Percentiles rank a stretch among this genome's conserved stretches.
Evolutionary conservation across 1,284 basidiomycete species (phyloP).

Genomic region (Singerocomus rubriflavus): DNA sequence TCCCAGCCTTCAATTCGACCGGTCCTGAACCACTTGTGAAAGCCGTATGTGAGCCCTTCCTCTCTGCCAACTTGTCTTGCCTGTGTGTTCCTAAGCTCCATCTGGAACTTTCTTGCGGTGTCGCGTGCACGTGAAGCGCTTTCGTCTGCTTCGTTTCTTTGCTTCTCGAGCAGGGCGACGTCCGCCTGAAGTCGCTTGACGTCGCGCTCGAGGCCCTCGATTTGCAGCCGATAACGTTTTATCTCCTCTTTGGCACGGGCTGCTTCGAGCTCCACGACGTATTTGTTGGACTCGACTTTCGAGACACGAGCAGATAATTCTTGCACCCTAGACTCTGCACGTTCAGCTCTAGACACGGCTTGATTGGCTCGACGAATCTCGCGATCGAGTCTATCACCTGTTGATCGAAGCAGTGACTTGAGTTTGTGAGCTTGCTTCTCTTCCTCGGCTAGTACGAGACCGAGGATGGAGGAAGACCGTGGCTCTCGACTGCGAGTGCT

Average conservation of each 20-base stretch:
- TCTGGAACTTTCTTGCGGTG: slow-evolving; percentile 44
- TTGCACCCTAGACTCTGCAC: slow-evolving; percentile 48
- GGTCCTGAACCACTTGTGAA: slow-evolving; percentile 39
- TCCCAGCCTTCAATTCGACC: slow-evolving; percentile 45
- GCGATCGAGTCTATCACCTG: slow-evolving; percentile 54
- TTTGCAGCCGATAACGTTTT: slow-evolving; percentile 45
- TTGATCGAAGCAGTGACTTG: slow-evolving; percentile 51
- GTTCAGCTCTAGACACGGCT: slow-evolving; percentile 49
- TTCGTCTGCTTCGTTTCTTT: slow-evolving; percentile 48
- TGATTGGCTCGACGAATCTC: slow-evolving; percentile 54
- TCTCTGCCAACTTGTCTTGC: slow-evolving; percentile 46
- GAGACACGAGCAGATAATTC: slow-evolving; percentile 40
- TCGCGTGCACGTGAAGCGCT: slow-evolving; percentile 47
- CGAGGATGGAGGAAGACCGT: slow-evolving; percentile 23
- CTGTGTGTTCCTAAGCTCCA: slow-evolving; percentile 45
- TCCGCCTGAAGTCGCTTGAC: slow-evolving; percentile 43
- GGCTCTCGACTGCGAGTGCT: slow-evolving; percentile 26
- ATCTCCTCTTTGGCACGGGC: slow-evolving; percentile 49
- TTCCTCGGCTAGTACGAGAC: slow-evolving; percentile 55
- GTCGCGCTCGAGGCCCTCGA: slow-evolving; percentile 50
- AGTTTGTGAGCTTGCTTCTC: slow-evolving; percentile 57
- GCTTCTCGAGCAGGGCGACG: slow-evolving; percentile 40
- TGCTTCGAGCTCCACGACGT: slow-evolving; percentile 45
- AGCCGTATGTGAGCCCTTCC: slow-evolving; percentile 38
- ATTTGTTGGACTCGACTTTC: slow-evolving; percentile 46